A percentile compares a stretch with the other conserved stretches of the same genome.
These are phyloP conservation scores for Globisporangium okanoganense DNA, from an alignment of 352 stramenopile genomes.

Conservation along the genomic window DNA sequence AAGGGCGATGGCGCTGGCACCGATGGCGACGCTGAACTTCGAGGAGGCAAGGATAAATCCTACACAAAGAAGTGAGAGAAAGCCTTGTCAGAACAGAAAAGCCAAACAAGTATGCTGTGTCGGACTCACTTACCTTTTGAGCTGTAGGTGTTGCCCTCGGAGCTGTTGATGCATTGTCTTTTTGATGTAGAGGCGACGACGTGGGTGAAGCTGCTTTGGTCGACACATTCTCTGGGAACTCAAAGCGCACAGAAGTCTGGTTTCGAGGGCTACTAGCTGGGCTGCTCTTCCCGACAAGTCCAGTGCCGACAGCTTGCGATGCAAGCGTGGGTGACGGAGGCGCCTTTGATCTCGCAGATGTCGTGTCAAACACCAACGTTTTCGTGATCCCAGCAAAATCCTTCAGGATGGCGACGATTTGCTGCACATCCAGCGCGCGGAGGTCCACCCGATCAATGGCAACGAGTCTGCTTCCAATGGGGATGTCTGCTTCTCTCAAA, in stretches of 20 bases:
- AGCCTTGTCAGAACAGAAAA: background rate
- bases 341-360: background rate
- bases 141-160: background rate
- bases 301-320: background rate
- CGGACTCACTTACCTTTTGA: background rate
- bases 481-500: constrained; percentile 22
- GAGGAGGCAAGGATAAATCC: background rate
- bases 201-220: background rate
- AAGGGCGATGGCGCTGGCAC: constrained; percentile 4
- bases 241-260: background rate
- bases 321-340: background rate
- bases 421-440: constrained; percentile 26
- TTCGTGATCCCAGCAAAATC: constrained; percentile 23
- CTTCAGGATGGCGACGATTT: constrained; percentile 32
- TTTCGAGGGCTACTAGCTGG: background rate
- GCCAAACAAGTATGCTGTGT: background rate
- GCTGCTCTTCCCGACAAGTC: background rate
- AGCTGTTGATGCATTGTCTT: background rate
- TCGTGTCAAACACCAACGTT: constrained; percentile 37
- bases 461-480: constrained; percentile 40
- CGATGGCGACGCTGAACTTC: background rate
- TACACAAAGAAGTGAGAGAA: background rate
- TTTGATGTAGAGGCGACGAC: background rate
- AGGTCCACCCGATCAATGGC: constrained; percentile 45
- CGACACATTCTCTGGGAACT: background rate